Evolutionary conservation across 345 rosid genomes (phyloP), one percentile per base, ranked within the genome.

Genomic region (Barbarea vulgaris): DNA sequence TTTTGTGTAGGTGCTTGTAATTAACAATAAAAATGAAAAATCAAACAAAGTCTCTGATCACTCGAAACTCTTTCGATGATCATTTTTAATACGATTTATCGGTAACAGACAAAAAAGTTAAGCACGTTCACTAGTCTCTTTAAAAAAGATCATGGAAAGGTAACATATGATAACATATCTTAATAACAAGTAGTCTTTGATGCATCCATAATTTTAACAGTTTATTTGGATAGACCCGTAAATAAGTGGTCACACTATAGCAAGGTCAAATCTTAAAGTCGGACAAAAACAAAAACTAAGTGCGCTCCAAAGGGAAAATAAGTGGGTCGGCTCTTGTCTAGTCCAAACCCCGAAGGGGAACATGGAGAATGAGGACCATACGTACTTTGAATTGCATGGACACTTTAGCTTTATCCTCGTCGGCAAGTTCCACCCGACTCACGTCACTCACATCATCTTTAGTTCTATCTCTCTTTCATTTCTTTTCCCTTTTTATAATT

Each of bases 171-270:
- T 5, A 53, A 42, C 44, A 47, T 21, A 1, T 58, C 15, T 48
- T 48, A 48, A 7, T 17, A 33, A 31, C 47, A 52, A 41, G 46
- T 28, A 34, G 60, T 47, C 53, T 47, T 67, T 37, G 44, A 50
- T 48, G 24, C 44, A 66, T 57, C 50, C 12, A 74, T 22, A 15
- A 37, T 17, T 41, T 30, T 6, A 54, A 65, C 58, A 28, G 61
- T 73, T 75, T 67, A 67, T 58, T 27, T 14, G 24, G 67, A 75
- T 58, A 58, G 68, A 75, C 68, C 67, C 25, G 73, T 55, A 50
- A 58, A 50, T 12, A 59, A 50, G 2, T 9, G 79, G 55, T 75
- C 79, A 75, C 60, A 67, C 8, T 58, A n/a, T 74, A 1, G 50
- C 1, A 56, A 34, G 58, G 67, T 24, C 57, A 21, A 51, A 54